Evolutionary conservation across 2,329 filamentous ascomycete species (phyloP).

Genomic region (Metarhizium anisopliae): DNA sequence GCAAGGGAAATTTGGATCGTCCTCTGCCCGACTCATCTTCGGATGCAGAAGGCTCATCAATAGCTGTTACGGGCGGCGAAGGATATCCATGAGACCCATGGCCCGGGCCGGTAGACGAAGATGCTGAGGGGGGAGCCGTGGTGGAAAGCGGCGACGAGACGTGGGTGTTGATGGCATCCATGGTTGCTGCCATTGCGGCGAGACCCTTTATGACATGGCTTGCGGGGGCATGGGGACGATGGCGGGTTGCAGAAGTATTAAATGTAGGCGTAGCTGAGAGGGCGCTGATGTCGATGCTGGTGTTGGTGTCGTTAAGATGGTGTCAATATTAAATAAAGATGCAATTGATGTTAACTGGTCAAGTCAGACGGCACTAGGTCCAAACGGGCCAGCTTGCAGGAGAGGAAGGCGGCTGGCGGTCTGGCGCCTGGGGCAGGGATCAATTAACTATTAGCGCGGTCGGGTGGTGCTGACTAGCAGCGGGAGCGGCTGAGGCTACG

Average conservation of each 20-base stretch:
- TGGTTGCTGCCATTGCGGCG: slow-evolving; percentile 15
- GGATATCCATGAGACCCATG: neutral
- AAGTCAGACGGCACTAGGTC: no score
- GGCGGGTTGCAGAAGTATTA: neutral
- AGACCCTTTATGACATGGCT: slow-evolving; percentile 1
- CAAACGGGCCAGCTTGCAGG: no score
- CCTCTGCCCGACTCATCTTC: slow-evolving; percentile 15
- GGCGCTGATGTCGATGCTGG: neutral
- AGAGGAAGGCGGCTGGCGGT: no score
- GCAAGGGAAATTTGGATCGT: slow-evolving; percentile 5
- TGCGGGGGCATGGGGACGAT: neutral
- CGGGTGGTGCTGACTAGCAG: no score
- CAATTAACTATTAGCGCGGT: no score
- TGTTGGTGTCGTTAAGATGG: neutral
- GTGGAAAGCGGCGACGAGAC: slow-evolving; percentile 8
- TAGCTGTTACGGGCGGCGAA: slow-evolving; percentile 13
- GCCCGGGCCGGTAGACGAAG: neutral
- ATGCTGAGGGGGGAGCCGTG: slow-evolving; percentile 1
- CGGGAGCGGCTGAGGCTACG: no score
- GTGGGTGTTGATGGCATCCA: slow-evolving; percentile 13
- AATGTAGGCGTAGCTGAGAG: neutral
- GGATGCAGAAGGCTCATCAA: slow-evolving; percentile 22
- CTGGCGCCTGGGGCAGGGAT: no score
- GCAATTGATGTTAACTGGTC: no score
- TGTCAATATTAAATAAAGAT: no score